Evolutionary conservation across 345 rosid species (phyloP), one percentile per base, ranked within the genome.

Genomic region (Toxicodendron radicans): DNA sequence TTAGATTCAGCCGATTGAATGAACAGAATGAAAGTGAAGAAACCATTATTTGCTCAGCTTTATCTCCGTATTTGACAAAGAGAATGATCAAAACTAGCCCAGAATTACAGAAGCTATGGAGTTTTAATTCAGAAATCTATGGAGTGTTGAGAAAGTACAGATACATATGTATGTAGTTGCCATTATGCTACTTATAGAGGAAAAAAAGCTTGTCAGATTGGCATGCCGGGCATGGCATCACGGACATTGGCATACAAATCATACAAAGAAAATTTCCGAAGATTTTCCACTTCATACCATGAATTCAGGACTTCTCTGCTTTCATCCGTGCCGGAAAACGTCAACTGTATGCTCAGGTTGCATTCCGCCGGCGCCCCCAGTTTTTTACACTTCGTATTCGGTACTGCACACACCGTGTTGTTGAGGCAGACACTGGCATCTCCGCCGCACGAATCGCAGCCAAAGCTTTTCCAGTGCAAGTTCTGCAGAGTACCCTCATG

Each of bases 251-350:
- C 78, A 52, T 81, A 92, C 14, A 95, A 85, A 45, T 79, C 84
- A 58, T 74, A 83, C 53, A 95, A 89, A 0, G 98, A 95, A 80
- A 81, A 75, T 62, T 78, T 89, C 73, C 91, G 75, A 59, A 95
- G 90, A 11, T 90, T 89, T 58, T 74, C 83, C 3, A 95, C 89
- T 81, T 95, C 98, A 16, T 92, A 95, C 99, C 98, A 95, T 4
- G 96, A 84, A 81, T 92, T 91, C 38, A 95, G 81, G 3, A 86
- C 82, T 70, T 86, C 88, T 0, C 89, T 79, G 83, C 87, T 89
- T 86, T 75, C 85, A 82, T 91, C 99, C 4, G 97, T 95, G 18
- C 99, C 98, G 0, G 98, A 89, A 81, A 91, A 95, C 5, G 94
- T 79, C 24, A 91, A 70, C 60, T 95, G 99, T 65, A 93, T 91